These are phyloP conservation scores for Populus hybrid DNA, from an alignment of 441 rosid genomes.

Conservation along the genomic window DNA sequence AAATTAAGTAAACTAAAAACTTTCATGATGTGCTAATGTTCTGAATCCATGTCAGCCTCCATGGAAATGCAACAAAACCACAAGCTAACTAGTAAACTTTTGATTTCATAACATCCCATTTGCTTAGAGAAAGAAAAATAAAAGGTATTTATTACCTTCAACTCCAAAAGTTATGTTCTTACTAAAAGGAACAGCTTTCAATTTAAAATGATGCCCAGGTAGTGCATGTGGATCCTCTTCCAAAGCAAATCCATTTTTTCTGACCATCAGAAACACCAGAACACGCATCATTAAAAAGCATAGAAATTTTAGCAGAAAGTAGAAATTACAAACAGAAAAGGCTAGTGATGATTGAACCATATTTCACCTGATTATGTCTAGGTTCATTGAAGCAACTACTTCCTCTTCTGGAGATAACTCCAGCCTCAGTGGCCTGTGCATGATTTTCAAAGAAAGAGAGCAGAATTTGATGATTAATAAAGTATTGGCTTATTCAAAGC, in stretches of 20 bases:
- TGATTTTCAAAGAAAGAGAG: conserved; percentile 10
- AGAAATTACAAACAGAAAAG: conserved; percentile 5
- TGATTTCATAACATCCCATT: neutral
- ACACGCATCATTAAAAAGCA: conserved; percentile 6
- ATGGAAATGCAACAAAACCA: neutral
- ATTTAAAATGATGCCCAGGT: conserved; percentile 67
- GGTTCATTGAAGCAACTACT: conserved; percentile 72
- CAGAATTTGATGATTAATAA: neutral
- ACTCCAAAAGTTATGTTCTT: conserved; percentile 91
- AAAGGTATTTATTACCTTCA: conserved; percentile 53
- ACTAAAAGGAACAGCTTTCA: conserved; percentile 88
- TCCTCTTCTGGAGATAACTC: conserved; percentile 97
- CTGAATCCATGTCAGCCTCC: neutral
- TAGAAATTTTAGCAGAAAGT: neutral
- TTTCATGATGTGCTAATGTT: too few species aligned
- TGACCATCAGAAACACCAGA: conserved; percentile 28
- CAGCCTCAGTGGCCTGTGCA: conserved; percentile 69
- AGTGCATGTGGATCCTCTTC: conserved; percentile 80
- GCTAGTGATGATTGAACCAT: conserved; percentile 2
- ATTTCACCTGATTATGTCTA: conserved; percentile 79
- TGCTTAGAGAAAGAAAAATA: neutral
- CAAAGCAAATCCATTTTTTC: conserved; percentile 88
- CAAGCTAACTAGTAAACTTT: neutral
- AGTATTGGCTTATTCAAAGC: conserved; percentile 3
- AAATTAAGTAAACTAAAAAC: neutral